Percentiles rank a stretch among this genome's conserved stretches.
These are phyloP conservation scores for Colletotrichum destructivum DNA, from an alignment of 2,329 filamentous ascomycete genomes.

Conservation along the genomic window DNA sequence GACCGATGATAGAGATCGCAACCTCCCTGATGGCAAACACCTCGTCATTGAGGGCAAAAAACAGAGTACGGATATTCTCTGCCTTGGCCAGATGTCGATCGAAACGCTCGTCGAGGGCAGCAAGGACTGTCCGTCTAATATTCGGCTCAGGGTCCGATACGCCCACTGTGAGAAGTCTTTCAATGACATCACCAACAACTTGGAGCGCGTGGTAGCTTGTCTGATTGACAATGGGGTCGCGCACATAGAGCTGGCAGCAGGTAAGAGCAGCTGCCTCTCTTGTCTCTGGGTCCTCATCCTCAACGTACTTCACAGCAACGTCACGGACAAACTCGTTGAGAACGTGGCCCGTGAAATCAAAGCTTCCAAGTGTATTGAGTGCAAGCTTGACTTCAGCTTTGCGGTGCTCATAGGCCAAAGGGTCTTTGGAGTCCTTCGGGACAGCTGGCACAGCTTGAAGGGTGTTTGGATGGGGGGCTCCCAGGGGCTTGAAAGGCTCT, in stretches of 20 bases:
- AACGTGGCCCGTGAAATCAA: constrained; percentile 93
- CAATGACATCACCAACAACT: constrained; percentile 97
- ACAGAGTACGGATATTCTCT: constrained; percentile 95
- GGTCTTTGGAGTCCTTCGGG: constrained; percentile 88
- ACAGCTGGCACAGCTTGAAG: constrained; percentile 86
- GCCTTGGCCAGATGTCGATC: constrained; percentile 97
- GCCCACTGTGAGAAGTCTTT: constrained; percentile 94
- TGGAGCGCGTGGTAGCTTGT: constrained; percentile 97
- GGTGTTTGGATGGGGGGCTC: constrained; percentile 88
- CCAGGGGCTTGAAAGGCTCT: constrained; percentile 91
- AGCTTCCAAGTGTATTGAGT: constrained; percentile 95
- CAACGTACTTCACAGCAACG: constrained; percentile 97
- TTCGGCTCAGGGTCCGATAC: constrained; percentile 92
- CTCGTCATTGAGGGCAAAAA: constrained; percentile 96
- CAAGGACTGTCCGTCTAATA: constrained; percentile 90
- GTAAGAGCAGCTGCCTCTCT: constrained; percentile 95
- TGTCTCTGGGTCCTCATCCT: constrained; percentile 94
- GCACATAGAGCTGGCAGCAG: constrained; percentile 96
- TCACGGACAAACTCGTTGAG: constrained; percentile 99
- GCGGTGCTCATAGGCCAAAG: constrained; percentile 82
- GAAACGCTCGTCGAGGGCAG: constrained; percentile 92
- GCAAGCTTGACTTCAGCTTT: constrained; percentile 94
- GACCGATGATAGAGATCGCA: constrained; percentile 95
- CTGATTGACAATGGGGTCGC: constrained; percentile 97
- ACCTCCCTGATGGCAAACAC: constrained; percentile 93